These are phyloP conservation scores for Colletotrichum tamarilloi DNA, from an alignment of 2,329 filamentous ascomycete genomes.

Conservation along the genomic window DNA sequence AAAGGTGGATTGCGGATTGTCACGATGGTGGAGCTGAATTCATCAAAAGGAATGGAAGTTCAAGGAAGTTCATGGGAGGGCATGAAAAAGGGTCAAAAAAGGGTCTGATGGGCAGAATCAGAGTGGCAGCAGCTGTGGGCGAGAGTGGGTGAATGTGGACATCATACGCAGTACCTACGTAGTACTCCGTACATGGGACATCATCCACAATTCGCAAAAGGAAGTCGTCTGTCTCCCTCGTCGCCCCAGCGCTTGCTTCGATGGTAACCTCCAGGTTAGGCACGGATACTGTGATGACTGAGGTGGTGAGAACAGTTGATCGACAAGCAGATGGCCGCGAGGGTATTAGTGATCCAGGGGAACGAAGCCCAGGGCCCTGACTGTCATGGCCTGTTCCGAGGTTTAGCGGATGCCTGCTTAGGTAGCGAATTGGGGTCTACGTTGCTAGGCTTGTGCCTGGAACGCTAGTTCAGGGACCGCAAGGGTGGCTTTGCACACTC, in stretches of 20 bases:
- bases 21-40: constrained; percentile 10
- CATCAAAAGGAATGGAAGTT: background rate
- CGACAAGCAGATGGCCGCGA: constrained; percentile 26
- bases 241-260: too few species aligned
- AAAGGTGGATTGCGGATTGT: background rate
- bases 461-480: constrained; percentile 28
- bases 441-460: constrained; percentile 25
- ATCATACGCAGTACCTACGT: too few species aligned
- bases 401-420: background rate
- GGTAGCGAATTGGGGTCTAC: background rate
- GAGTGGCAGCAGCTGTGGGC: constrained; percentile 2
- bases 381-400: constrained; percentile 9
- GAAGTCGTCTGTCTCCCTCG: too few species aligned
- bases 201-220: too few species aligned
- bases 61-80: background rate
- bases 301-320: constrained; percentile 12
- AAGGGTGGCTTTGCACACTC: constrained; percentile 19
- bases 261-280: too few species aligned
- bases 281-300: too few species aligned
- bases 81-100: background rate
- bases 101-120: constrained; percentile 24
- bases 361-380: constrained; percentile 12
- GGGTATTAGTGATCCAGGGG: constrained; percentile 19
- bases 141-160: constrained; percentile 4
- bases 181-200: too few species aligned